A percentile compares a stretch with the other conserved stretches of the same genome.
These are phyloP conservation scores for Aphanocladium album DNA, from an alignment of 2,329 filamentous ascomycete species.

Conservation along the genomic window DNA sequence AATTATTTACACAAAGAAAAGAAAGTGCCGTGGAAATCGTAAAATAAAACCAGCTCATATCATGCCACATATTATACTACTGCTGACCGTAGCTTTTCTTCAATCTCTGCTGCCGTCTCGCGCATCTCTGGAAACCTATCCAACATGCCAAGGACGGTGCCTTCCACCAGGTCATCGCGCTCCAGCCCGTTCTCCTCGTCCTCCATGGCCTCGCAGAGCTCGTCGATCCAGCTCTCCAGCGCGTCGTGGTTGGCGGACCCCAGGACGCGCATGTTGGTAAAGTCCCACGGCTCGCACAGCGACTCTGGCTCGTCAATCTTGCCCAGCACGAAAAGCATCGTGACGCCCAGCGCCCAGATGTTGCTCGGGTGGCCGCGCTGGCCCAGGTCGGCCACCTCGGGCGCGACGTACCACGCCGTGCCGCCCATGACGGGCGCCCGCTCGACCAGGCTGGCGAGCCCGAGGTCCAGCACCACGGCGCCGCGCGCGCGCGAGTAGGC, in stretches of 20 bases:
- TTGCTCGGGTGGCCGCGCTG: background rate
- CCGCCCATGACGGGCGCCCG: constrained; percentile 23
- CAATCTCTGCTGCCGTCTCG: no score
- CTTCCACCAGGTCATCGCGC: background rate
- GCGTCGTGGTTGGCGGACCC: background rate
- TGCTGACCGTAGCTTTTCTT: no score
- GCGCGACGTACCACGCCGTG: constrained; percentile 9
- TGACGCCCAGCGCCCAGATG: constrained; percentile 15
- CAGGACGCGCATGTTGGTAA: background rate
- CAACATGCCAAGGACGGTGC: background rate
- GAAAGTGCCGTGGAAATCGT: no score
- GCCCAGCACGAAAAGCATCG: constrained; percentile 15
- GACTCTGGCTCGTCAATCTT: background rate
- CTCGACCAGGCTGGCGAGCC: constrained; percentile 19
- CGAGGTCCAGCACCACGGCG: constrained; percentile 16
- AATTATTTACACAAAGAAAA: no score
- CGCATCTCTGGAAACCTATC: no score
- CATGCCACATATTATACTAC: no score
- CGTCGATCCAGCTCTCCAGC: background rate
- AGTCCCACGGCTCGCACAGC: background rate
- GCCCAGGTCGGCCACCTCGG: background rate
- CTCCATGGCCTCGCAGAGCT: background rate
- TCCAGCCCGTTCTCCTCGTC: background rate
- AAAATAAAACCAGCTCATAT: no score
- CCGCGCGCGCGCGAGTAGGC: constrained; percentile 13